Evolutionary conservation across 225 moss, liverwort and hornwort species (phyloP).

Genomic region (Thuidium tamariscinum): DNA sequence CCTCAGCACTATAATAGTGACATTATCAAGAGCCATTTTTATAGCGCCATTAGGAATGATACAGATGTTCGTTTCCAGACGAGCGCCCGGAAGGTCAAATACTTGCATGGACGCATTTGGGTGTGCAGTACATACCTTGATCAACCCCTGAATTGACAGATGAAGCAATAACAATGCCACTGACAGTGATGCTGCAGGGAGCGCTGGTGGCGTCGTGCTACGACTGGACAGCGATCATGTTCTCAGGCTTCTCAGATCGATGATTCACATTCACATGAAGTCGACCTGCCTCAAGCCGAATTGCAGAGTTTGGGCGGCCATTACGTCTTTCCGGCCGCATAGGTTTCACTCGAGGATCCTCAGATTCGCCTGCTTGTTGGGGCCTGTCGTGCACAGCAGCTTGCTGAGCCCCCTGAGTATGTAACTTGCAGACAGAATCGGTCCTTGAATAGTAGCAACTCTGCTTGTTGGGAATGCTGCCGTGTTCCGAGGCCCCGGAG

Average conservation of each 20-base stretch:
- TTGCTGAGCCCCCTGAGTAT: neutral
- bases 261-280: constrained; percentile 67
- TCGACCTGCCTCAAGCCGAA: constrained; percentile 58
- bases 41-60: too few relatives aligned
- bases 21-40: neutral
- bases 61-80: neutral
- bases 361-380: neutral
- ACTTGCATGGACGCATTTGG: neutral
- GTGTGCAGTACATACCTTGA: neutral
- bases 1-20: neutral
- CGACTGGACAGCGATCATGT: constrained; percentile 51
- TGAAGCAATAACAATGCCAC: neutral
- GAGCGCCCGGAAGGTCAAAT: neutral
- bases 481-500: constrained; percentile 19
- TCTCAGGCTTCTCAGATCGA: constrained; percentile 49
- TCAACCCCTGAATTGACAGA: neutral
- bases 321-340: constrained; percentile 17
- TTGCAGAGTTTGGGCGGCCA: constrained; percentile 42
- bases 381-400: neutral
- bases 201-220: neutral
- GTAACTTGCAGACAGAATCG: constrained; percentile 13
- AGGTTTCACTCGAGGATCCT: neutral
- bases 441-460: constrained; percentile 10
- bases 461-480: constrained; percentile 4
- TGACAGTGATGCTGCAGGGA: neutral